A percentile compares a stretch with the other conserved stretches of the same genome.
phyloP scores from a whole-genome alignment of 768 basidiomycete species.

The Rhizopogon vulgaris region DNA sequence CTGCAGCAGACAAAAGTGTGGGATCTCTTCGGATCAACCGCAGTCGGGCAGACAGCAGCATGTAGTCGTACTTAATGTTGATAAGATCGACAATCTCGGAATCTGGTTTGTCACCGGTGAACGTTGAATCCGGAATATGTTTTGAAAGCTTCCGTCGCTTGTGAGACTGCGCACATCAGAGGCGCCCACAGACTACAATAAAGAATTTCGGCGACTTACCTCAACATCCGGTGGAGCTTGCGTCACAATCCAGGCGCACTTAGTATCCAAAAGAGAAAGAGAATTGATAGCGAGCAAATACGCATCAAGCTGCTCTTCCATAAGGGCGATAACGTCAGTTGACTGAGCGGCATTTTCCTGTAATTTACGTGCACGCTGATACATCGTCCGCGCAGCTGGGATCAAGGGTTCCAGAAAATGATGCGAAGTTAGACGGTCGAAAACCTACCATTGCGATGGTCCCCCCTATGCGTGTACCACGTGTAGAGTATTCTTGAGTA shows the following conservation, averaged over 20 bases:
- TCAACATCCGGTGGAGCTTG: constrained; percentile 47
- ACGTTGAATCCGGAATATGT: constrained; percentile 74
- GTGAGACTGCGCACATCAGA: constrained; percentile 38
- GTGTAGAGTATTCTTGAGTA: constrained; percentile 93
- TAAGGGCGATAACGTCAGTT: constrained; percentile 34
- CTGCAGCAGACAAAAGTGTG: constrained; percentile 51
- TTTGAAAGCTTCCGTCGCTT: constrained; percentile 70
- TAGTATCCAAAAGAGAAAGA: constrained; percentile 72
- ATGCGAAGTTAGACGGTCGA: constrained; percentile 4
- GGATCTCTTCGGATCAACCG: constrained; percentile 69
- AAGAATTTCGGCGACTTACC: constrained; percentile 25
- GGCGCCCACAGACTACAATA: constrained; percentile 7
- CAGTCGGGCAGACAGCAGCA: constrained; percentile 70
- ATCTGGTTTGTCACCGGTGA: constrained; percentile 54
- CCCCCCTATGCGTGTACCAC: constrained; percentile 83
- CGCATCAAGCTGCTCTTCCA: constrained; percentile 72
- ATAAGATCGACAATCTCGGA: constrained; percentile 73
- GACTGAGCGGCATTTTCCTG: constrained; percentile 35
- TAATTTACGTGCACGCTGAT: constrained; percentile 80
- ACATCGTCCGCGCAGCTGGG: constrained; percentile 87
- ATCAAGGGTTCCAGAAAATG: constrained; percentile 19
- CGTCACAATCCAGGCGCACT: constrained; percentile 79
- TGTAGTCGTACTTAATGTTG: constrained; percentile 76
- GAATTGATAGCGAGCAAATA: constrained; percentile 87
- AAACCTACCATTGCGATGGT: constrained; percentile 83